Evolutionary conservation across 495 filamentous ascomycete species (phyloP).

Genomic region (Tuber microsphaerosporum): DNA sequence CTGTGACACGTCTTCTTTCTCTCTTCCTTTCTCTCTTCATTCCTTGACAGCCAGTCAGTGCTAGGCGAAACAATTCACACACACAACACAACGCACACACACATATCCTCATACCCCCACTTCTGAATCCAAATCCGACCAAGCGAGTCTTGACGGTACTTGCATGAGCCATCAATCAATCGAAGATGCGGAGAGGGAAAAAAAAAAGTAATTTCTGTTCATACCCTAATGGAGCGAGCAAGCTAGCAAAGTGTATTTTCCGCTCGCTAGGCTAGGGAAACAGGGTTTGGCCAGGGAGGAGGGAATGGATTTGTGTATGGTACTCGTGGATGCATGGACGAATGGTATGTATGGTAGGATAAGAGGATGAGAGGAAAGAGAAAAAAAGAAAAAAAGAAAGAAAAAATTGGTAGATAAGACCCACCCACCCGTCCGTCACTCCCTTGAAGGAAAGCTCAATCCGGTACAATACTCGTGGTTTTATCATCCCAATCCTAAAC

Average conservation of each 20-base stretch:
- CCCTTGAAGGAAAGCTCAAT: not conserved
- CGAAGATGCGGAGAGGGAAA: not conserved
- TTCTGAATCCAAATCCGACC: not conserved
- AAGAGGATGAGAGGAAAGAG: not conserved
- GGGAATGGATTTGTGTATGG: not conserved
- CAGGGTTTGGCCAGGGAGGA: not conserved
- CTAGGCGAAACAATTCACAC: not conserved
- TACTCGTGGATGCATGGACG: not conserved
- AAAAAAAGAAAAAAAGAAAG: not conserved
- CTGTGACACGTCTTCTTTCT: not conserved
- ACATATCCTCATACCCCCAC: not conserved
- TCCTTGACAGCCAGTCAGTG: not conserved
- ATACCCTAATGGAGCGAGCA: not conserved
- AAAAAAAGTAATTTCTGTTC: not conserved
- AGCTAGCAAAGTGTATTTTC: not conserved
- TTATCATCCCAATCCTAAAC: not conserved
- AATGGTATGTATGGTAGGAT: not conserved
- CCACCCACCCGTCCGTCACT: not conserved
- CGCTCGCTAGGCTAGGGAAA: not conserved
- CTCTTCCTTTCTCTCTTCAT: not conserved
- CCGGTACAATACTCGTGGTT: not conserved
- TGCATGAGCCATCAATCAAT: not conserved
- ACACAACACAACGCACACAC: not conserved
- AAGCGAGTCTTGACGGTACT: not conserved
- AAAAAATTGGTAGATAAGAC: not conserved